Evolutionary conservation across 345 rosid genomes (phyloP).

Genomic region (Linum usitatissimum): DNA sequence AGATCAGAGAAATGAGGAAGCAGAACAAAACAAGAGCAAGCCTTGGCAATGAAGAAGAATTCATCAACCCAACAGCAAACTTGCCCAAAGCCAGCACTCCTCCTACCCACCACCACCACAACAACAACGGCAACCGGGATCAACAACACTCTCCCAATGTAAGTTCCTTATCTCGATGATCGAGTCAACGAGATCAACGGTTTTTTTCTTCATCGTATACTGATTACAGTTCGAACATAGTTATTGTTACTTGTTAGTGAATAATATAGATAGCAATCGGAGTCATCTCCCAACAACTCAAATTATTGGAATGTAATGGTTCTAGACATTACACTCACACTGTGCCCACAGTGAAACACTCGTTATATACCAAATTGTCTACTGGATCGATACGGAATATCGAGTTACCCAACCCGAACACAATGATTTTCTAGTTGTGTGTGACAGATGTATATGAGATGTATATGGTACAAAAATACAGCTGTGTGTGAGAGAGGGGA

Average conservation of each 20-base stretch:
- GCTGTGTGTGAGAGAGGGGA: background rate
- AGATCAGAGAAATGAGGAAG: conserved; percentile 91
- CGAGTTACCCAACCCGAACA: background rate
- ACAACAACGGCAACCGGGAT: conserved; percentile 18
- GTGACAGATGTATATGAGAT: background rate
- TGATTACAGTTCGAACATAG: background rate
- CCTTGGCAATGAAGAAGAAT: conserved; percentile 85
- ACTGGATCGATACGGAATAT: background rate
- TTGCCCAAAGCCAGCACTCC: conserved; percentile 17
- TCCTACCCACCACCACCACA: conserved; percentile 11
- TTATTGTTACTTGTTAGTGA: too few relatives aligned
- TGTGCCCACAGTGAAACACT: too few relatives aligned
- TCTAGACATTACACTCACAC: too few relatives aligned
- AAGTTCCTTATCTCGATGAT: conserved; percentile 15
- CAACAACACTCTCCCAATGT: conserved; percentile 44
- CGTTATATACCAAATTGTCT: too few relatives aligned
- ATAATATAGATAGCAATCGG: too few relatives aligned
- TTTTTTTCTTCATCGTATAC: conserved; percentile 13
- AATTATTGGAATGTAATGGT: too few relatives aligned
- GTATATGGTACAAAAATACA: background rate
- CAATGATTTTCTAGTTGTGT: background rate
- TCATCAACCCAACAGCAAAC: conserved; percentile 46
- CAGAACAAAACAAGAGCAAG: conserved; percentile 93
- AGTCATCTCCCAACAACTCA: too few relatives aligned
- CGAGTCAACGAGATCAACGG: background rate